phyloP scores from a whole-genome alignment of 192 early-diverging fungal species.

The Gamsiella multidivaricata region DNA sequence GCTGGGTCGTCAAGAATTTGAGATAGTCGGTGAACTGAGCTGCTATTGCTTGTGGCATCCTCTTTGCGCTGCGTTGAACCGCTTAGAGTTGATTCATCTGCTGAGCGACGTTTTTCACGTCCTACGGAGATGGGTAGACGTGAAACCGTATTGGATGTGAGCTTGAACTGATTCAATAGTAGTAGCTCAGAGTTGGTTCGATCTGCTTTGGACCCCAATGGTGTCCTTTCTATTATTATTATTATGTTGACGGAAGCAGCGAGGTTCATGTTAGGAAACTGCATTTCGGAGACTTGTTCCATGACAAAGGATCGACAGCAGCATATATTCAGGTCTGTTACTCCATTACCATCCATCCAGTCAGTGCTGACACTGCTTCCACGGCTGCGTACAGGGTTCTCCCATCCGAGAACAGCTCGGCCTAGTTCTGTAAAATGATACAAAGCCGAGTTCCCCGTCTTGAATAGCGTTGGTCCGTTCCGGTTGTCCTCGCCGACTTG shows the following conservation, averaged over 20 bases:
- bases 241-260: neutral
- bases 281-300: too few relatives aligned
- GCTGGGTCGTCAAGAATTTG: slow-evolving; percentile 47
- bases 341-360: slow-evolving; percentile 53
- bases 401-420: slow-evolving; percentile 47
- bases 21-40: slow-evolving; percentile 21
- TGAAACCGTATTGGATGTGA: slow-evolving; percentile 25
- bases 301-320: too few relatives aligned
- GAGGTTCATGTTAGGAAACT: too few relatives aligned
- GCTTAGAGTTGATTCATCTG: slow-evolving; percentile 26
- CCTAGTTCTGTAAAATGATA: slow-evolving; percentile 56
- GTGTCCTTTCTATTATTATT: slow-evolving; percentile 9
- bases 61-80: slow-evolving; percentile 23
- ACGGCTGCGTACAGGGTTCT: slow-evolving; percentile 27
- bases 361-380: slow-evolving; percentile 44
- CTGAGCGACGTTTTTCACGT: slow-evolving; percentile 23
- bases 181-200: slow-evolving; percentile 15
- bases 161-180: slow-evolving; percentile 37
- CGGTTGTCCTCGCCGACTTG: slow-evolving; percentile 35
- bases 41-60: neutral
- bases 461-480: slow-evolving; percentile 21
- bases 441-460: slow-evolving; percentile 31
- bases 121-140: slow-evolving; percentile 39
- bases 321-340: too few relatives aligned
- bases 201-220: neutral